These are phyloP conservation scores for Colletotrichum noveboracense DNA, from an alignment of 2,329 filamentous ascomycete species.

Conservation along the genomic window DNA sequence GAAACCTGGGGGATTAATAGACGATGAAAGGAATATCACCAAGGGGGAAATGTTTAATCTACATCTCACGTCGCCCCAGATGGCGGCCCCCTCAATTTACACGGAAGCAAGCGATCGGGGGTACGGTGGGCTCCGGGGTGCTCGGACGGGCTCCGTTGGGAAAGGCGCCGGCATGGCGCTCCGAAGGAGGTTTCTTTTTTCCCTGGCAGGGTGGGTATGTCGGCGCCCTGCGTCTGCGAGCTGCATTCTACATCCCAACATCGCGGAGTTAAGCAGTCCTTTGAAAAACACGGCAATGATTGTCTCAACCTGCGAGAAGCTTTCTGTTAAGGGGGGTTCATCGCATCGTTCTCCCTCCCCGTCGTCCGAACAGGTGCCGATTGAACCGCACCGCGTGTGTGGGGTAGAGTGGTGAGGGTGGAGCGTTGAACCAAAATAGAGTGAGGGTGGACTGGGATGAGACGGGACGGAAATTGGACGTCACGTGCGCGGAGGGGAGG, in stretches of 20 bases:
- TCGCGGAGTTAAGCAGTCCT: background rate
- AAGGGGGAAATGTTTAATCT: background rate
- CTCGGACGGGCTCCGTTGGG: background rate
- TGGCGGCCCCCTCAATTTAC: conserved; percentile 3
- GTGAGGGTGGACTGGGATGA: background rate
- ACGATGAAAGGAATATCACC: background rate
- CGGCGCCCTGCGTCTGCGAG: background rate
- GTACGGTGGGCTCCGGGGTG: background rate
- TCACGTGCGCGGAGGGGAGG: background rate
- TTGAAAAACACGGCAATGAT: background rate
- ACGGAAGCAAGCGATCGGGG: background rate
- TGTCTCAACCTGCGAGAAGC: background rate
- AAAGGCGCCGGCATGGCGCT: background rate
- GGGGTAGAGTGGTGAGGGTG: background rate
- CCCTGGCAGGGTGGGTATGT: background rate
- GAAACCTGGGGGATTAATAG: background rate
- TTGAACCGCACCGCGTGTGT: background rate
- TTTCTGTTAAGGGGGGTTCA: background rate
- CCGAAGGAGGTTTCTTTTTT: background rate
- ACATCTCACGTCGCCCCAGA: background rate
- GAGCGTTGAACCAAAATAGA: background rate
- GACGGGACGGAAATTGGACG: conserved; percentile 11
- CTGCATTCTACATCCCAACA: background rate
- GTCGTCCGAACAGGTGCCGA: background rate
- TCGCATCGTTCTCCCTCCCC: background rate